phyloP scores from a whole-genome alignment of 352 stramenopile species.

The Phytophthora hybrid region DNA sequence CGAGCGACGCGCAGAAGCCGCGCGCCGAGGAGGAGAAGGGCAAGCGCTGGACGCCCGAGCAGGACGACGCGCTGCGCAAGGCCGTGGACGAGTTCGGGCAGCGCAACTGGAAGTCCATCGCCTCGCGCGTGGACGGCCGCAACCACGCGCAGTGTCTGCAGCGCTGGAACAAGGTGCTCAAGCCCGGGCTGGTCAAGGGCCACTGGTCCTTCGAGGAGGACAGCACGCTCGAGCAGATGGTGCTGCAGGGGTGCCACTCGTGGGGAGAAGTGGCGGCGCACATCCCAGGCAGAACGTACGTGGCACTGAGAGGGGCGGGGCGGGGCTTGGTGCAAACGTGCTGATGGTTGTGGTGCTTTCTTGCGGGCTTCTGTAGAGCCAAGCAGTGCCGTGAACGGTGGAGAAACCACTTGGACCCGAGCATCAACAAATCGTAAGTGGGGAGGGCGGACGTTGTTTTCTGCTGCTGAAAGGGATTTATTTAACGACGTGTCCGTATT shows the following conservation, averaged over 20 bases:
- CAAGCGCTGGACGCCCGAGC: conserved; percentile 76
- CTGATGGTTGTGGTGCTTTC: conserved; percentile 42
- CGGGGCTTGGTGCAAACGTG: neutral
- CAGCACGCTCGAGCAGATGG: conserved; percentile 83
- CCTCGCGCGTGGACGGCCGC: conserved; percentile 60
- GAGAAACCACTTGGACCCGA: conserved; percentile 96
- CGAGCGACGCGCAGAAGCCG: conserved; percentile 61
- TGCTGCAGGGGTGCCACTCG: conserved; percentile 75
- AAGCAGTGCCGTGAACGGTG: conserved; percentile 97
- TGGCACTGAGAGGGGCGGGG: neutral
- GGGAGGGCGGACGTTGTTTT: neutral
- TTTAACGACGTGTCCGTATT: conserved; percentile 7
- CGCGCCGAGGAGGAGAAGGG: conserved; percentile 62
- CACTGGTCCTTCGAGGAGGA: conserved; percentile 94
- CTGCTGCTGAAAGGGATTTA: neutral
- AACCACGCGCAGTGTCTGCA: conserved; percentile 84
- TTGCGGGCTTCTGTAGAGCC: conserved; percentile 30
- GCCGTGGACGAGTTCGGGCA: conserved; percentile 83
- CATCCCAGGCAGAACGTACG: conserved; percentile 72
- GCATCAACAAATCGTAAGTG: conserved; percentile 83
- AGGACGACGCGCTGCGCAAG: conserved; percentile 78
- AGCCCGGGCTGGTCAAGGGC: conserved; percentile 92
- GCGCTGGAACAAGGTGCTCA: conserved; percentile 90
- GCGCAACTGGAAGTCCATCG: conserved; percentile 89
- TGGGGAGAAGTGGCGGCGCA: conserved; percentile 72